Base-by-base conservation (phyloP, 768 basidiomycete genomes). In the Lactarius sanguifluus region DNA sequence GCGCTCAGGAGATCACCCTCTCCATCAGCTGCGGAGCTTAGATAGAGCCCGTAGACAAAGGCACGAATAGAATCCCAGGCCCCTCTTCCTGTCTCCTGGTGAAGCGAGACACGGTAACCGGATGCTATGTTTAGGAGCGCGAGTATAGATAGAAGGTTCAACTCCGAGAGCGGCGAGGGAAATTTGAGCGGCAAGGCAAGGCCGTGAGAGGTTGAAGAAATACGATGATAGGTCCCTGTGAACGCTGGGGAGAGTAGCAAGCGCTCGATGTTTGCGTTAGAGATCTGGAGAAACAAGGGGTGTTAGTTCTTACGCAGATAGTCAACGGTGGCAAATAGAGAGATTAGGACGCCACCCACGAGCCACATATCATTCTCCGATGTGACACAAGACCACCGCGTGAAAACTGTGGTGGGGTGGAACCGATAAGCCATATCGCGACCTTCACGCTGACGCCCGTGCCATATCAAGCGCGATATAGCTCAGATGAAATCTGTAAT, bases 1-100 rank as follows among this genome's bases (percentile, higher is more conserved):
- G 92, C 86, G 36, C 87, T 85, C 25, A 94, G 80, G 16, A 87
- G 73, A 73, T 90, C 85, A 12, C 73, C 76, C 28, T 81, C 82
- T 59, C 79, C 81, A 28, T 83, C 84, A 10, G 80, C 75, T 8
- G 83, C 77, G 5, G 89, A 88, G 32, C 85, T 81, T 68, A 95
- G 80, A 76, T 88, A 92, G 69, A 92, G 77, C 16, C 86, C 83
- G 71, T 94, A 86, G 36, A 85, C 80, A 59, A 96, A 82, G 3
- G 86, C 88, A 60, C 89, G 83, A 72, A 94, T 90, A 63, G 85
- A 86, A 75, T 95, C 91, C 83, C 88, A 94, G 68, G 92, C 91
- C 25, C 93, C 92, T 50, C 91, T 86, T 16, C 87, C 86, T 3
- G 89, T 89, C 64, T 85, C 84, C 16, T 77, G 76, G 75, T 91